A percentile compares a stretch with the other conserved stretches of the same genome.
Evolutionary conservation across 495 filamentous ascomycete species (phyloP).

Genomic region (Aspergillus nidulans): DNA sequence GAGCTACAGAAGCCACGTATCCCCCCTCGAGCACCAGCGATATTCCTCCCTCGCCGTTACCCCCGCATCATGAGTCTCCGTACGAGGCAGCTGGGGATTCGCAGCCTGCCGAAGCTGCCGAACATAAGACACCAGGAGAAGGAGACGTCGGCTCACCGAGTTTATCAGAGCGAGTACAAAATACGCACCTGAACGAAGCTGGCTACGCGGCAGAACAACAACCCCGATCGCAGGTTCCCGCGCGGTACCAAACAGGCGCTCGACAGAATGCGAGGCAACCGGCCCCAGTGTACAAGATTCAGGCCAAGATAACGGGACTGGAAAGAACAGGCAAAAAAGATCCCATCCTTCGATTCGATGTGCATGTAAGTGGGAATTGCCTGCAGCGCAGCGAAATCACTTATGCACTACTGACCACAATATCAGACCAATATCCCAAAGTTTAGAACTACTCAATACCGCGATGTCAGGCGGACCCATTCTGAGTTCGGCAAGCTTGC

Average conservation of each 20-base stretch:
- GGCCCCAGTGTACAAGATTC: constrained; percentile 73
- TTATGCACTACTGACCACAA: constrained; percentile 10
- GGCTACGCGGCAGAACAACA: constrained; percentile 42
- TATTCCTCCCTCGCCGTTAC: constrained; percentile 53
- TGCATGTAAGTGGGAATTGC: constrained; percentile 66
- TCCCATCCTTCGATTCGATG: constrained; percentile 90
- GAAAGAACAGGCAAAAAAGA: constrained; percentile 94
- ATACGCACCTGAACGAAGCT: constrained; percentile 38
- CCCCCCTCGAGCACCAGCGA: constrained; percentile 43
- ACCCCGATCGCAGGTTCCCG: constrained; percentile 45
- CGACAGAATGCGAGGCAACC: constrained; percentile 39
- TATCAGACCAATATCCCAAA: constrained; percentile 91
- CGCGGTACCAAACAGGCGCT: constrained; percentile 43
- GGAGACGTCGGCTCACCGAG: constrained; percentile 28
- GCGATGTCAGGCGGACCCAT: constrained; percentile 91
- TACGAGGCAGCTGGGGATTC: constrained; percentile 32
- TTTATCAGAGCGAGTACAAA: constrained; percentile 43
- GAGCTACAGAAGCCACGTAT: constrained; percentile 55
- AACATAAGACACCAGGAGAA: constrained; percentile 3
- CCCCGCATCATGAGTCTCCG: constrained; percentile 37
- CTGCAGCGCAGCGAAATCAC: background rate
- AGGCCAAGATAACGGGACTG: constrained; percentile 88
- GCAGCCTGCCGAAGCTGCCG: constrained; percentile 20
- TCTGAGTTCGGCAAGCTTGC: constrained; percentile 93
- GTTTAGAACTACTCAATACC: constrained; percentile 96